Conservation (phyloP, 129 eudicot species). For the Apium graveolens region DNA sequence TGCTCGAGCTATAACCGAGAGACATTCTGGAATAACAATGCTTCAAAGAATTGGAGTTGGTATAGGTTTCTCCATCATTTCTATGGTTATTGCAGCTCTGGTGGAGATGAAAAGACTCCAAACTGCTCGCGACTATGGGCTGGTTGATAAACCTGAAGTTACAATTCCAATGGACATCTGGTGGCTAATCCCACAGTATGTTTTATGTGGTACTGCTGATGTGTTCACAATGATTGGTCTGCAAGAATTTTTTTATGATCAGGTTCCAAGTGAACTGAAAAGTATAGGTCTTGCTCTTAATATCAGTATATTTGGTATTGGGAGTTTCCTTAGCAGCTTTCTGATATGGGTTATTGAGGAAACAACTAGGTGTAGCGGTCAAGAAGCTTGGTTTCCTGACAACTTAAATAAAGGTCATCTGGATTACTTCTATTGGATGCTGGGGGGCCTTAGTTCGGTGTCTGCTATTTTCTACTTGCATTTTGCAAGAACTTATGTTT, state of each 20-base stretch:
- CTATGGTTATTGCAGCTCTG: not conserved
- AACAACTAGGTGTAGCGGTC: not conserved
- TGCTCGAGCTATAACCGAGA: not conserved
- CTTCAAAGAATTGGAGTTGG: not conserved
- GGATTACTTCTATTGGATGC: not conserved
- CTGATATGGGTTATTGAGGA: not conserved
- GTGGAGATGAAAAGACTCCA: not conserved
- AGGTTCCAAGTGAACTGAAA: slow-evolving; percentile 6
- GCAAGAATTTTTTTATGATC: slow-evolving; percentile 12
- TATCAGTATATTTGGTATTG: slow-evolving; percentile 9
- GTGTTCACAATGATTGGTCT: not conserved
- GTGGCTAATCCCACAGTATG: not conserved
- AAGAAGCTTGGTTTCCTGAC: slow-evolving; percentile 1
- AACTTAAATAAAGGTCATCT: slow-evolving; percentile 1
- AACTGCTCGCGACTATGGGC: not conserved
- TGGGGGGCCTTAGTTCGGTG: not conserved
- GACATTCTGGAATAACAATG: not conserved
- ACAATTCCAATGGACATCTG: not conserved
- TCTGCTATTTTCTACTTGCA: not conserved
- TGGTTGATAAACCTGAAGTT: not conserved
- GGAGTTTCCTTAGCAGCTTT: slow-evolving; percentile 9
- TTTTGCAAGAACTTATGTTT: not conserved
- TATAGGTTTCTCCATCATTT: not conserved
- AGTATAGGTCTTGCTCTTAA: slow-evolving; percentile 13
- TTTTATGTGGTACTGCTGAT: not conserved